These are phyloP conservation scores for Debaryomyces castellii DNA, from an alignment of 805 yeast genomes.

Conservation along the genomic window DNA sequence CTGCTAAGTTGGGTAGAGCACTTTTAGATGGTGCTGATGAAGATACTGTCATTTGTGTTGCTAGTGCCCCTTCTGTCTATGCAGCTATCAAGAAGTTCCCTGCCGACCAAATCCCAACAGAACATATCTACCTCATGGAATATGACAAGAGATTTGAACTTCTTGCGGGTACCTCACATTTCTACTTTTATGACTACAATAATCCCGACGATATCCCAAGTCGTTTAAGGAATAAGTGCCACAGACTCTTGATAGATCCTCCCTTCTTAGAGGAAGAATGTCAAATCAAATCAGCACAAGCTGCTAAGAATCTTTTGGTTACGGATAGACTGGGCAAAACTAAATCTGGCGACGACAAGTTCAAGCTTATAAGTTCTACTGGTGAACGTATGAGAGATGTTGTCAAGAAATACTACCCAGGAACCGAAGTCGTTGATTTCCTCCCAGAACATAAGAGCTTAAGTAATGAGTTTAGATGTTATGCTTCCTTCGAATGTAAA, in stretches of 20 bases:
- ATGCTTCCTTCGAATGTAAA: conserved; percentile 70
- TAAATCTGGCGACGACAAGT: conserved; percentile 36
- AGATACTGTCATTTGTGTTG: conserved; percentile 69
- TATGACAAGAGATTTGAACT: conserved; percentile 74
- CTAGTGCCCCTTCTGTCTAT: conserved; percentile 90
- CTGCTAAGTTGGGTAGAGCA: conserved; percentile 65
- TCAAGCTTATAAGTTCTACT: conserved; percentile 71
- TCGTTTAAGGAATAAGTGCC: conserved; percentile 57
- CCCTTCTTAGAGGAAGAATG: conserved; percentile 84
- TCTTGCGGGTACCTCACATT: conserved; percentile 66
- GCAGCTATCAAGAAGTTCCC: conserved; percentile 70
- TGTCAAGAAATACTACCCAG: conserved; percentile 64
- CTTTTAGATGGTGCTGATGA: conserved; percentile 74
- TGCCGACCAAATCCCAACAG: conserved; percentile 54
- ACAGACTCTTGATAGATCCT: conserved; percentile 79
- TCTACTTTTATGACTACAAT: conserved; percentile 74
- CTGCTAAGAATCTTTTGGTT: conserved; percentile 58
- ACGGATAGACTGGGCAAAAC: conserved; percentile 39
- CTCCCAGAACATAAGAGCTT: conserved; percentile 79
- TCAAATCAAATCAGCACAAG: conserved; percentile 58
- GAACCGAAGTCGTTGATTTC: conserved; percentile 61
- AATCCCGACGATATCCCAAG: conserved; percentile 62
- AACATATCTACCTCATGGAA: conserved; percentile 74
- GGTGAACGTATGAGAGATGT: conserved; percentile 82
- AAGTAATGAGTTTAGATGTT: conserved; percentile 85